A percentile compares a stretch with the other conserved stretches of the same genome.
phyloP scores from a whole-genome alignment of 352 stramenopile genomes.

The Phytophthora fragariae region DNA sequence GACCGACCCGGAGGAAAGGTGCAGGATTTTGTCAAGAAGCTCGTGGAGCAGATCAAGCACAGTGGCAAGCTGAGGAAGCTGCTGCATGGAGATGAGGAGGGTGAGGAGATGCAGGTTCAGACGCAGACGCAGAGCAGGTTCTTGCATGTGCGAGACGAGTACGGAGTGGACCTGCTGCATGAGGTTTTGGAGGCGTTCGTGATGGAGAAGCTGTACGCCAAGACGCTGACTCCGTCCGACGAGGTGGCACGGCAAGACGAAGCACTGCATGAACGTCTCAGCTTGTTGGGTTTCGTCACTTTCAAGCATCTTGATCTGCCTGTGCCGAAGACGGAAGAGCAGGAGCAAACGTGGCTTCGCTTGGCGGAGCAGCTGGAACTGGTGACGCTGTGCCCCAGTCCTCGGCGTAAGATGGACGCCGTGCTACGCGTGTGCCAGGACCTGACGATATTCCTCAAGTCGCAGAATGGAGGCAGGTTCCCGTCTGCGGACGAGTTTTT shows the following conservation, averaged over 20 bases:
- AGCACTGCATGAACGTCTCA: slow-evolving; percentile 66
- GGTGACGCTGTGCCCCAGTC: slow-evolving; percentile 61
- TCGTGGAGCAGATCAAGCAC: slow-evolving; percentile 68
- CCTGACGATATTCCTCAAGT: slow-evolving; percentile 72
- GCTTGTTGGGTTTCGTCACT: slow-evolving; percentile 79
- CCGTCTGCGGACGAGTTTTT: slow-evolving; percentile 93
- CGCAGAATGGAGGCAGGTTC: slow-evolving; percentile 52
- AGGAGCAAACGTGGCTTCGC: slow-evolving; percentile 46
- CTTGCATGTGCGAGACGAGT: slow-evolving; percentile 43
- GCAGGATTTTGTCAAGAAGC: slow-evolving; percentile 69
- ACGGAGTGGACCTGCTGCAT: slow-evolving; percentile 58
- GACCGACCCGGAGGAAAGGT: slow-evolving; percentile 64
- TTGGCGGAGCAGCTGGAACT: slow-evolving; percentile 57
- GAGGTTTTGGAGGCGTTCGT: slow-evolving; percentile 90
- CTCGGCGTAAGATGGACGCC: slow-evolving; percentile 89
- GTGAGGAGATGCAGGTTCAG: slow-evolving; percentile 1
- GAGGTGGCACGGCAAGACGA: slow-evolving; percentile 60
- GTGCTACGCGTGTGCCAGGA: slow-evolving; percentile 79
- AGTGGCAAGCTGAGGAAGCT: slow-evolving; percentile 38
- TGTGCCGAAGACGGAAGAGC: slow-evolving; percentile 40
- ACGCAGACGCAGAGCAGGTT: slow-evolving; percentile 20
- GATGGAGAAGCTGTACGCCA: slow-evolving; percentile 89
- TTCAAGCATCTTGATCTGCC: slow-evolving; percentile 91
- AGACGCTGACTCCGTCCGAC: slow-evolving; percentile 66
- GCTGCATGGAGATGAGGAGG: slow-evolving; percentile 30